phyloP scores from a whole-genome alignment of 2,329 filamentous ascomycete species.

The Xylogone sp. region DNA sequence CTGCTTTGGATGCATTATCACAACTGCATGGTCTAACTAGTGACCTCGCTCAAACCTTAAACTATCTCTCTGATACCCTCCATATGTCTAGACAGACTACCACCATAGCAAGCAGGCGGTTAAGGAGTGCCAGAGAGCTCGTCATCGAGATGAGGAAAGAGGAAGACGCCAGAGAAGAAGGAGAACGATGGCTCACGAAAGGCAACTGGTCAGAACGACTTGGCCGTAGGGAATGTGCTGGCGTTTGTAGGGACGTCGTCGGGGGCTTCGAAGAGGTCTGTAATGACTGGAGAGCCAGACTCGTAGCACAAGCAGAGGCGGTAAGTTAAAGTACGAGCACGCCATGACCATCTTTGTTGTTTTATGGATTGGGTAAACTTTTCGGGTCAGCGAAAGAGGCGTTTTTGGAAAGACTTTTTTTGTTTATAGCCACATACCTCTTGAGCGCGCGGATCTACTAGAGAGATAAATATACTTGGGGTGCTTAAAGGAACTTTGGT shows the following conservation, averaged over 20 bases:
- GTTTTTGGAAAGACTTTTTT: not conserved
- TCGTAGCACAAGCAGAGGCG: slow-evolving; percentile 57
- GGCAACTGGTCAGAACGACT: slow-evolving; percentile 82
- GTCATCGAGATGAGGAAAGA: slow-evolving; percentile 82
- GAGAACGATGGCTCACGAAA: slow-evolving; percentile 73
- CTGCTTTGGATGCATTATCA: slow-evolving; percentile 62
- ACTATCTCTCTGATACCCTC: slow-evolving; percentile 82
- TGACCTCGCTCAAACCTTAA: slow-evolving; percentile 75
- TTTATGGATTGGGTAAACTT: not conserved
- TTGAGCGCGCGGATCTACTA: not conserved
- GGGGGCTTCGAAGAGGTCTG: slow-evolving; percentile 91
- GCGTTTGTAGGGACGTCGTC: slow-evolving; percentile 82
- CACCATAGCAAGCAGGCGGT: slow-evolving; percentile 71
- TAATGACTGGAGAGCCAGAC: slow-evolving; percentile 73
- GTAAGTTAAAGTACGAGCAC: slow-evolving; percentile 5
- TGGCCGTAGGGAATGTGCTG: slow-evolving; percentile 73
- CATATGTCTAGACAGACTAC: slow-evolving; percentile 93
- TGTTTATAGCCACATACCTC: not conserved
- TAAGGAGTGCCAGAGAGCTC: slow-evolving; percentile 80
- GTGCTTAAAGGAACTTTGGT: not conserved
- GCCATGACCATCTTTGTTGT: not conserved
- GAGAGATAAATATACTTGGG: not conserved
- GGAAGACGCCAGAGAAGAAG: slow-evolving; percentile 77
- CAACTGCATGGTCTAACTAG: slow-evolving; percentile 67
- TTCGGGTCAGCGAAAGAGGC: not conserved